These are phyloP conservation scores for Acmispon strigosus DNA, from an alignment of 306 rosid genomes.

Conservation along the genomic window DNA sequence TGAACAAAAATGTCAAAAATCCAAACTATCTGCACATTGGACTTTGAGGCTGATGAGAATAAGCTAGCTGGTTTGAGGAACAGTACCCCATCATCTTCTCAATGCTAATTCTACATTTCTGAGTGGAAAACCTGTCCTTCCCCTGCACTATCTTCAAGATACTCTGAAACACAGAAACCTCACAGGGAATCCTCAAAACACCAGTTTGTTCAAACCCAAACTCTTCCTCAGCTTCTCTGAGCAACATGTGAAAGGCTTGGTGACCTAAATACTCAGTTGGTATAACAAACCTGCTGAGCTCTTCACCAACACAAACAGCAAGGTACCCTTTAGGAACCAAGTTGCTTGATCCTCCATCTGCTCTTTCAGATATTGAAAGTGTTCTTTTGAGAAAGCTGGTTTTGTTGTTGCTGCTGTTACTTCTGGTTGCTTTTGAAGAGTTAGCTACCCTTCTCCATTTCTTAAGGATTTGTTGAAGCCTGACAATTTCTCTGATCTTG, in stretches of 20 bases:
- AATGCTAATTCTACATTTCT: slow-evolving; percentile 29
- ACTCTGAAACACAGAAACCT: slow-evolving; percentile 59
- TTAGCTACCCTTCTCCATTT: slow-evolving; percentile 84
- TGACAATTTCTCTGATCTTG: slow-evolving; percentile 85
- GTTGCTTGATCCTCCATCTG: slow-evolving; percentile 20
- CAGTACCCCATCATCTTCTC: slow-evolving; percentile 41
- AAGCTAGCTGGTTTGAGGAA: slow-evolving; percentile 37
- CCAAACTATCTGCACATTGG: slow-evolving; percentile 73
- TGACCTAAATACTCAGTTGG: slow-evolving; percentile 70
- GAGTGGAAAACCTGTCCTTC: slow-evolving; percentile 38
- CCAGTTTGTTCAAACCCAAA: slow-evolving; percentile 88
- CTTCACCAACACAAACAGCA: slow-evolving; percentile 79
- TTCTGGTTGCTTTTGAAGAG: slow-evolving; percentile 40
- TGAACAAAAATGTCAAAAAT: slow-evolving; percentile 3
- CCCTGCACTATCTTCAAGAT: slow-evolving; percentile 60
- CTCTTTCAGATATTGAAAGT: slow-evolving; percentile 47
- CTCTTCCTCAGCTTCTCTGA: slow-evolving; percentile 91
- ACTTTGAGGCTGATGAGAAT: slow-evolving; percentile 64
- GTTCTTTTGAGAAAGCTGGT: slow-evolving; percentile 68
- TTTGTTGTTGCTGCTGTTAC: slow-evolving; percentile 32
- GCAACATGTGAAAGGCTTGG: slow-evolving; percentile 54
- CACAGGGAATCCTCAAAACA: slow-evolving; percentile 80
- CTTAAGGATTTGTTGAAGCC: slow-evolving; percentile 91
- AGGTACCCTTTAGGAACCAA: slow-evolving; percentile 79
- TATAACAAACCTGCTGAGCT: slow-evolving; percentile 62